A percentile compares a stretch with the other conserved stretches of the same genome.
Conservation (phyloP, 2,329 filamentous ascomycete species). For the Ceratocystis ficicola region DNA sequence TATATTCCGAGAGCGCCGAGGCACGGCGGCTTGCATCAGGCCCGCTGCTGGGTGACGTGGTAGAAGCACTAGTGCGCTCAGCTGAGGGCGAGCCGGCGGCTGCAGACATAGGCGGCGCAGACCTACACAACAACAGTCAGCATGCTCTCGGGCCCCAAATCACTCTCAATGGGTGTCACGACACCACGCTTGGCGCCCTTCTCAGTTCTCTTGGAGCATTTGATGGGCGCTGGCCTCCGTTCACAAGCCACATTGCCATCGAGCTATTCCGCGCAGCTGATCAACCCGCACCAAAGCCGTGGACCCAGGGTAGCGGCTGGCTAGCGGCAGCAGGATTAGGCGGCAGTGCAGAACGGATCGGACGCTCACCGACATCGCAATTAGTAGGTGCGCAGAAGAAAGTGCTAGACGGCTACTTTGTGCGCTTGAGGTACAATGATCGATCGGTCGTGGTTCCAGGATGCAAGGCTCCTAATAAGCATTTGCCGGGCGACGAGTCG, state of each 20-base stretch:
- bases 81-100: constrained; percentile 39
- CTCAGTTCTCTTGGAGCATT: constrained; percentile 71
- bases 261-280: constrained; percentile 58
- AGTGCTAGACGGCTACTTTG: constrained; percentile 64
- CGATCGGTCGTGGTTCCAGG: constrained; percentile 68
- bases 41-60: constrained; percentile 68
- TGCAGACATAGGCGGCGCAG: not conserved
- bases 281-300: constrained; percentile 8
- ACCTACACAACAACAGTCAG: not conserved
- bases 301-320: not conserved
- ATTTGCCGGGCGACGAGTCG: constrained; percentile 72
- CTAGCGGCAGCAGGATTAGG: constrained; percentile 1
- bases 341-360: constrained; percentile 10
- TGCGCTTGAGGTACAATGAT: constrained; percentile 87
- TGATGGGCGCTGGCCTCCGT: constrained; percentile 72
- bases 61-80: constrained; percentile 58
- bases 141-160: constrained; percentile 39
- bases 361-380: constrained; percentile 31
- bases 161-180: constrained; percentile 75
- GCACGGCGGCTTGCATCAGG: constrained; percentile 88
- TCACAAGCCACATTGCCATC: constrained; percentile 80
- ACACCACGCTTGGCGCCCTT: constrained; percentile 77
- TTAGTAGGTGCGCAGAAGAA: constrained; percentile 46
- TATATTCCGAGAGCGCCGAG: constrained; percentile 72
- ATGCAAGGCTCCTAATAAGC: constrained; percentile 63